phyloP scores from a whole-genome alignment of 2,329 filamentous ascomycete species.

The Akanthomyces lecanii region DNA sequence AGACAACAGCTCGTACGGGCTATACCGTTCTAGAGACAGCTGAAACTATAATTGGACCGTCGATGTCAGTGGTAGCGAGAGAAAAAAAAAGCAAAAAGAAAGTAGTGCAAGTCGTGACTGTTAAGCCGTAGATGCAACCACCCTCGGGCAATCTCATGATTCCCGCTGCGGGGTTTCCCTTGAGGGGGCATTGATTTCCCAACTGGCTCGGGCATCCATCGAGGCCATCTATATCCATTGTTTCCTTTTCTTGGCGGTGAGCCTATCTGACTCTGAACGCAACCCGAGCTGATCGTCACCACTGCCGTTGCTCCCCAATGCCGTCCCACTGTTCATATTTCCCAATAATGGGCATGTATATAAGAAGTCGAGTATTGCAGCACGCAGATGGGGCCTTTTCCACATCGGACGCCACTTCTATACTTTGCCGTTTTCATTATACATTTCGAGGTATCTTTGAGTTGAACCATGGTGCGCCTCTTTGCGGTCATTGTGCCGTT shows the following conservation, averaged over 20 bases:
- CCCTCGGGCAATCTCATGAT: background rate
- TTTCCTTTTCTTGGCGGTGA: no score
- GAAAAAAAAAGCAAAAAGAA: background rate
- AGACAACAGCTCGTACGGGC: background rate
- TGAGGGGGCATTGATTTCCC: background rate
- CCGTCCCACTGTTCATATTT: background rate
- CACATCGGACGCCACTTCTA: background rate
- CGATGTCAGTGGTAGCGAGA: no score
- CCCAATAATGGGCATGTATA: background rate
- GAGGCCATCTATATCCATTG: no score
- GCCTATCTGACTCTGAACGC: background rate
- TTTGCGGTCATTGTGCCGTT: background rate
- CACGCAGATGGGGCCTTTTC: background rate
- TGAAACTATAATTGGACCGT: background rate
- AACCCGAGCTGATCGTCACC: background rate
- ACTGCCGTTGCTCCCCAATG: background rate
- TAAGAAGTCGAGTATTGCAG: slow-evolving; percentile 6
- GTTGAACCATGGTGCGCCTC: slow-evolving; percentile 1
- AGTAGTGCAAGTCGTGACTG: background rate
- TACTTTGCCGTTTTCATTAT: background rate
- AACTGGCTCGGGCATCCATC: background rate
- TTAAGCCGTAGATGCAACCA: background rate
- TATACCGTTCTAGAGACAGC: background rate
- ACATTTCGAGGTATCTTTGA: background rate
- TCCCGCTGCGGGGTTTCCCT: background rate